Evolutionary conservation across 192 early-diverging fungal genomes (phyloP).

Genomic region (Coemansia sp.): DNA sequence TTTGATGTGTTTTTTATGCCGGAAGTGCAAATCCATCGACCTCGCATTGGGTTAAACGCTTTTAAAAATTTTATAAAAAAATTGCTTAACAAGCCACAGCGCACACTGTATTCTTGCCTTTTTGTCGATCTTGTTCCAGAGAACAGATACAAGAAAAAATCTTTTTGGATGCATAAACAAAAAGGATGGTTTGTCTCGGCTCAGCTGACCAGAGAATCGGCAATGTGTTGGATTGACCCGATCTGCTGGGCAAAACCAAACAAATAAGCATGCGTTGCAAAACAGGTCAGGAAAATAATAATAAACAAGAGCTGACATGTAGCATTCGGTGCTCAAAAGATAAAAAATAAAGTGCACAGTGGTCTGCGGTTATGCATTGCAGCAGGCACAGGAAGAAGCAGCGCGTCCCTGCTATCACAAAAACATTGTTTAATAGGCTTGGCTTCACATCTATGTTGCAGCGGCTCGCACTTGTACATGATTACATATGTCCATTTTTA

Average conservation of each 20-base stretch:
- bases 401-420: background rate
- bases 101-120: background rate
- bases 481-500: background rate
- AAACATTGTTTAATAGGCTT: background rate
- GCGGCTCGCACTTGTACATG: background rate
- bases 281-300: background rate
- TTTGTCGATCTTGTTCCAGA: background rate
- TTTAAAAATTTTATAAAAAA: background rate
- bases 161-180: background rate
- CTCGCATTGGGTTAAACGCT: slow-evolving; percentile 1
- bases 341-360: background rate
- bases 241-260: background rate
- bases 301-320: background rate
- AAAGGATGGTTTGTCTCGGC: background rate
- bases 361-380: slow-evolving; percentile 3
- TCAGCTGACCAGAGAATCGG: background rate
- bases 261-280: background rate
- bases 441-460: background rate
- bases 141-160: background rate
- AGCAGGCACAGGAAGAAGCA: background rate
- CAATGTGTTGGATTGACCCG: slow-evolving; percentile 3
- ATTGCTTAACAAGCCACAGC: background rate
- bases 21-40: background rate
- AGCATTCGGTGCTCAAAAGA: background rate
- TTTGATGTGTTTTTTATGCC: background rate